Evolutionary conservation across 768 basidiomycete species (phyloP).

Genomic region (Serendipita vermifera): DNA sequence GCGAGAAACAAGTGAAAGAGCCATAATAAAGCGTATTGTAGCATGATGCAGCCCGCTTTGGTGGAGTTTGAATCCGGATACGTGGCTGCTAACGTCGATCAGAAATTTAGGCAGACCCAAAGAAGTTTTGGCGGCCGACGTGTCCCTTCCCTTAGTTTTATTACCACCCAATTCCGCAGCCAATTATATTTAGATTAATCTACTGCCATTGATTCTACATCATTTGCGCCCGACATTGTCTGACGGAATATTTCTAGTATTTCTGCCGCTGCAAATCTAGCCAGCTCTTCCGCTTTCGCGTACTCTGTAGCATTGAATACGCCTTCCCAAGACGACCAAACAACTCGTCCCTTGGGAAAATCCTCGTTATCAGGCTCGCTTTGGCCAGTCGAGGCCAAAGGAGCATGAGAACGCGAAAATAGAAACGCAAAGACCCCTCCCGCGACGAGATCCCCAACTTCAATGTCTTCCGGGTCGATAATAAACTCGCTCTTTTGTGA

Average conservation of each 20-base stretch:
- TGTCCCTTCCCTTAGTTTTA: too few relatives aligned
- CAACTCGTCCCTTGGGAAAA: not conserved
- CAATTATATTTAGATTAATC: too few relatives aligned
- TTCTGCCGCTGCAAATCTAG: not conserved
- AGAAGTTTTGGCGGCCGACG: too few relatives aligned
- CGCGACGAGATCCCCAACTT: conserved; percentile 27
- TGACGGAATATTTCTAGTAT: not conserved
- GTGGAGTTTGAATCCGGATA: too few relatives aligned
- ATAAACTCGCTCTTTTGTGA: conserved; percentile 27
- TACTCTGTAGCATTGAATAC: not conserved
- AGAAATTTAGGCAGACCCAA: too few relatives aligned
- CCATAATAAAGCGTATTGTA: not conserved
- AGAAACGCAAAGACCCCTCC: conserved; percentile 63
- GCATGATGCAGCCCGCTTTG: not conserved
- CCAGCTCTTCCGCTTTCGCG: not conserved
- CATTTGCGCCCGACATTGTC: not conserved
- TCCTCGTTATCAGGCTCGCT: not conserved
- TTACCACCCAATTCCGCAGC: too few relatives aligned
- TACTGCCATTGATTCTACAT: not conserved
- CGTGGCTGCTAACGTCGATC: too few relatives aligned
- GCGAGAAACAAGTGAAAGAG: conserved; percentile 6
- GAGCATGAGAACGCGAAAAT: conserved; percentile 21
- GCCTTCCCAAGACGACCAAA: conserved; percentile 1
- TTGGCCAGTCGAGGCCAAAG: not conserved
- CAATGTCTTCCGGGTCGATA: conserved; percentile 40